Base-by-base conservation (phyloP, 345 rosid species). In the Lumnitzera racemosa region DNA sequence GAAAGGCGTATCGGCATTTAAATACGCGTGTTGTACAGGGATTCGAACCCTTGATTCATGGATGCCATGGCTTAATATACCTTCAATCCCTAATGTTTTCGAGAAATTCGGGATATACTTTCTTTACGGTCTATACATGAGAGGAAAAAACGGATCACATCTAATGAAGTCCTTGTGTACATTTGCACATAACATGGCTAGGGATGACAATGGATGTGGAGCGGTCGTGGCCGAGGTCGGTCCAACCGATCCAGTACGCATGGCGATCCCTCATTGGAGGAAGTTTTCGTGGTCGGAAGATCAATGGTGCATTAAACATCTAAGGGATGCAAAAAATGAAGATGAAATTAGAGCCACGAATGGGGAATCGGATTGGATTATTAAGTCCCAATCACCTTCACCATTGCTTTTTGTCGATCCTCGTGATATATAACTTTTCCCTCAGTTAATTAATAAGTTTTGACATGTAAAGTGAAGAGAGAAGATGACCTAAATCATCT, bases 71-170 rank as follows among this genome's bases (percentile, higher is more conserved):
- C 65, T 89, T 57, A 78, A 66, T 70, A 54, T 86, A 46, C 94
- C 96, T 46, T 89, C 96, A 13, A 72, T 81, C 61, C 94, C 94
- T 2, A 68, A 86, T 62, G 83, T 89, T 25, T 89, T 86, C 59
- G 66, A 74, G 61, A 67, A 61, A 58, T 86, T 89, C 64, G 88
- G 94, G 53, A 77, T 86, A 23, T 82, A 82, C 64, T 75, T 84
- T 15, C 41, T 86, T 70, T 78, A 79, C 27, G 96, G 94, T 0
- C 52, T 86, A 10, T 76, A 86, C 62, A 82, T 86, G 90, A 82
- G 81, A 75, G 94, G 96, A 2, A 63, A 72, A 46, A 47, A 70
- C 20, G 85, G 69, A 20, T 56, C 81, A 31, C 15, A 72, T 46
- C 87, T 84, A 2, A 81, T 89, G 83, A 82, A 64, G 50, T 71